Evolutionary conservation across 148 eudicot species (phyloP), one percentile per base, ranked within the genome.

Genomic region (Silene conica): DNA sequence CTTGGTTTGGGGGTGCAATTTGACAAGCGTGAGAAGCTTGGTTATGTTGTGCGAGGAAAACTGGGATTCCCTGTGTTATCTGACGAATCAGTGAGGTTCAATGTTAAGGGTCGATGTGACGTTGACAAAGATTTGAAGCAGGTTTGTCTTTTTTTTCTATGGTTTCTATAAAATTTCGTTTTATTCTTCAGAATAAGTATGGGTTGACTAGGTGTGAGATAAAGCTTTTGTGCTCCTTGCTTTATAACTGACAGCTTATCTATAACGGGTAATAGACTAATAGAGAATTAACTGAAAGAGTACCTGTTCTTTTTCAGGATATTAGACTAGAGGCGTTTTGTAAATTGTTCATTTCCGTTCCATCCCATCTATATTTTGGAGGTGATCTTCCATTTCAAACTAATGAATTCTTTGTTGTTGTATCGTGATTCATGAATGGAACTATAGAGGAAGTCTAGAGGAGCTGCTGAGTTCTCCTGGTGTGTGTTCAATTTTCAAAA

Each of bases 381-480:
- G 18, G 13, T 26, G 54, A 8, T 68, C 31, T 23, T 69, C 20
- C 43, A 12, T 46, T 45, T 20, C 60, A 45, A 23, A 25, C 57
- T 50, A 52, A 69, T 52, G 56, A 25, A 48, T 69, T 69, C 28
- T 11, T 48, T 45, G 67, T 77, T 46, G 19, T 66, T 21, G 22
- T 63, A 50, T 72, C 28, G 43, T 76, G 43, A 6, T 6, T 38
- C 43, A 38, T 38, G 58, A 43, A 81, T 60, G 60, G 31, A 75
- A 12, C 75, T 43, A 67, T 79, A 95, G 99, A 80, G 78, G 74
- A 84, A 76, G 56, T 70, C 85, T 22, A 78, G 58, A 71, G 99
- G 87, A 52, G 89, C 87, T 67, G 91, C 90, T 72, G 99, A 95
- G 74, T 87, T 95, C 80, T 59, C 78, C n/a, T 89, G 90, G 90